Evolutionary conservation across 352 stramenopile species (phyloP), one percentile per base, ranked within the genome.

Genomic region (Pythium aquatile): DNA sequence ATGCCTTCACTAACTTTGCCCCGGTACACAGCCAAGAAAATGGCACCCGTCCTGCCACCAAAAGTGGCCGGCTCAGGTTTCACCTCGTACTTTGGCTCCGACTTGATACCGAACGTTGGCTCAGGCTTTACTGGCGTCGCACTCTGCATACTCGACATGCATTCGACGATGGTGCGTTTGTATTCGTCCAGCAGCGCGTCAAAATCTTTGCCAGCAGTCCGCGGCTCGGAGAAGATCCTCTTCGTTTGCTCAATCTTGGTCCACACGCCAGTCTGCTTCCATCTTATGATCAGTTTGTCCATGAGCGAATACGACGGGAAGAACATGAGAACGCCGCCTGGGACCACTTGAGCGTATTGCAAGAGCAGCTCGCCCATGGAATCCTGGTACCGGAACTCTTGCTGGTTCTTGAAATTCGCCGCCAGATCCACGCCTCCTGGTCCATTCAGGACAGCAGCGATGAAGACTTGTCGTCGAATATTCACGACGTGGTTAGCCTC

Each of bases 1-100:
- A 99, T 98, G 28, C 97, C 97, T 73, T 99, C 98, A 64, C 88
- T 98, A 39, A 99, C 97, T 79, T 99, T 99, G 39, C 97, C 98
- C 17, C 97, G 83, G 78, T 98, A 99, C 2, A 99, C 97, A 1
- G 96, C 97, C 62, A 99, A 88, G 55, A 99, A 93, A 13, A 99
- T 84, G 1, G 94, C 96, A 29, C 97, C 97, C 5, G 85, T 95
- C 26, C 67, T 75, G 0, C 44, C 20, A 11, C 44, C 20, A 9
- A 35, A 51, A 54, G 7, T 57, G 58, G 2, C 48, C 9, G 10
- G 26, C 55, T 14, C 33, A 26, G 16, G 56, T 29, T 35, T 58
- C 49, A 51, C 69, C 6, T 29, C 44, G 44, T 29, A 33, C n/a
- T 35, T 29, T 33, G 54, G 54, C n/a, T 60, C 54, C 10, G 32